Evolutionary conservation across 2,329 filamentous ascomycete genomes (phyloP).

Genomic region (Sarocladiaceae sp.): DNA sequence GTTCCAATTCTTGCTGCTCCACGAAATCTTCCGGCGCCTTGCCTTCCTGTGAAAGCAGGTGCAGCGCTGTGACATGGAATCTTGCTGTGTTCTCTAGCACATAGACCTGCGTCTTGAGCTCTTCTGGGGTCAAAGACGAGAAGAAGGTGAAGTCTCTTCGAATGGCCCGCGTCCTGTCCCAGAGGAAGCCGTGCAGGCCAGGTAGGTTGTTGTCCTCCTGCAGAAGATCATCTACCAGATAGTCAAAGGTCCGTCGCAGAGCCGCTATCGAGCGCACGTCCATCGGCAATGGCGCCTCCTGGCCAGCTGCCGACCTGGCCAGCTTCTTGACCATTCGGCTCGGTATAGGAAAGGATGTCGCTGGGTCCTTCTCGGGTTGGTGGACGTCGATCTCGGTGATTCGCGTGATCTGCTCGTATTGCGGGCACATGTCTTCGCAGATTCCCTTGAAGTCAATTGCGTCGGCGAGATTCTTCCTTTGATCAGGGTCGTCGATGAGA

Average conservation of each 20-base stretch:
- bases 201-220: slow-evolving; percentile 48
- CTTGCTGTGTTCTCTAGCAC: slow-evolving; percentile 60
- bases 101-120: slow-evolving; percentile 54
- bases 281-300: slow-evolving; percentile 61
- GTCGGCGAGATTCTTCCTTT: slow-evolving; percentile 54
- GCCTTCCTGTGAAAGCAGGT: slow-evolving; percentile 53
- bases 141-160: slow-evolving; percentile 65
- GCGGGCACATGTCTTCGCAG: slow-evolving; percentile 64
- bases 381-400: slow-evolving; percentile 57
- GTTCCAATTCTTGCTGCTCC: slow-evolving; percentile 62
- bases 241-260: slow-evolving; percentile 54
- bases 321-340: slow-evolving; percentile 60
- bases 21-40: slow-evolving; percentile 55
- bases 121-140: slow-evolving; percentile 49
- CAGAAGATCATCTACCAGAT: slow-evolving; percentile 55
- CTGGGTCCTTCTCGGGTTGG: slow-evolving; percentile 44
- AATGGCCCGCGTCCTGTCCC: slow-evolving; percentile 62
- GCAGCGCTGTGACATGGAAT: slow-evolving; percentile 60
- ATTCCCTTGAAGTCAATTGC: slow-evolving; percentile 63
- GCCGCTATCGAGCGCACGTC: slow-evolving; percentile 57
- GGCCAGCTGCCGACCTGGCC: slow-evolving; percentile 61
- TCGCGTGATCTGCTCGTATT: slow-evolving; percentile 57
- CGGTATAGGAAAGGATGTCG: slow-evolving; percentile 39
- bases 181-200: slow-evolving; percentile 55
- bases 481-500: slow-evolving; percentile 59